Conservation (phyloP, 176 grass and related monocot genomes). For the maize (Zea mays) region Zm-B73-REFERENCE-NAM-5.0 NC_050096.1:27570501-27571000, state of each 20-base stretch:
- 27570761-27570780: conserved; percentile 1
- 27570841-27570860: conserved; percentile 47
- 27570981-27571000: conserved; percentile 47
- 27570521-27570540: not conserved
- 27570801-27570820: conserved; percentile 44
- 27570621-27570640: conserved; percentile 2
- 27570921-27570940: too few species aligned
- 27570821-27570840: conserved; percentile 28
- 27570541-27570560: not conserved
- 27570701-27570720: not conserved
- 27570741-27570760: not conserved
- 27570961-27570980: conserved; percentile 10
- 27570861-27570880: conserved; percentile 12
- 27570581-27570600: conserved; percentile 2
- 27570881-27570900: conserved; percentile 24
- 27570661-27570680: conserved; percentile 14
- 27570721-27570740: not conserved
- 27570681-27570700: not conserved
- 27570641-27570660: conserved; percentile 27
- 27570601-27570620: not conserved
- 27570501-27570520: not conserved
- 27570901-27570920: conserved; percentile 42
- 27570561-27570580: not conserved
- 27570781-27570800: not conserved
- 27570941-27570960: conserved; percentile 39